Conservation (phyloP, 2,329 filamentous ascomycete genomes). For the Beauveria brongniartii region DNA sequence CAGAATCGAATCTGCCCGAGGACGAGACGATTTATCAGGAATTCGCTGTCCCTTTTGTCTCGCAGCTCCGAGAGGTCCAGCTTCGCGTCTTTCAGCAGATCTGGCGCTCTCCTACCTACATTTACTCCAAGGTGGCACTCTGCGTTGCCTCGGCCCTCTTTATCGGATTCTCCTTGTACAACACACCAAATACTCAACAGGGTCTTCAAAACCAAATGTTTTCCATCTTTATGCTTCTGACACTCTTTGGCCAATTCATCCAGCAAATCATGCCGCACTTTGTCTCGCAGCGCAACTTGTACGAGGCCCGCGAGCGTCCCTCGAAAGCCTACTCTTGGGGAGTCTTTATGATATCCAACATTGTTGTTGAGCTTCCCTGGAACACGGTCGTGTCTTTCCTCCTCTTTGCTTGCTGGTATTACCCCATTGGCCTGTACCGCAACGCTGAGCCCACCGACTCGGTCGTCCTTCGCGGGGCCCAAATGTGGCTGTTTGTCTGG, state of each 20-base stretch:
- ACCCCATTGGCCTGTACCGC: constrained; percentile 67
- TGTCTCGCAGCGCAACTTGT: constrained; percentile 70
- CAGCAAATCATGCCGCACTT: constrained; percentile 84
- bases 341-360: constrained; percentile 75
- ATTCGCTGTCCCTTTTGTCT: constrained; percentile 67
- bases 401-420: constrained; percentile 79
- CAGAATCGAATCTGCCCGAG: constrained; percentile 21
- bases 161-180: constrained; percentile 75
- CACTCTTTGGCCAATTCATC: constrained; percentile 70
- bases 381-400: constrained; percentile 66
- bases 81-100: constrained; percentile 81
- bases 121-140: constrained; percentile 72
- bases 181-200: constrained; percentile 61
- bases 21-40: constrained; percentile 52
- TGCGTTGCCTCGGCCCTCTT: constrained; percentile 61
- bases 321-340: constrained; percentile 82
- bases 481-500: constrained; percentile 72
- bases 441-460: constrained; percentile 57
- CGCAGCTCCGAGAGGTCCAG: constrained; percentile 60
- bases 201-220: constrained; percentile 85
- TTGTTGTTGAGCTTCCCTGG: constrained; percentile 80
- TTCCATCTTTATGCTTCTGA: constrained; percentile 74
- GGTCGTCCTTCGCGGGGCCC: constrained; percentile 59
- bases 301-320: constrained; percentile 77
- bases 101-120: constrained; percentile 84